These are phyloP conservation scores for Aquilaria yunnanensis DNA, from an alignment of 345 rosid species.

Conservation along the genomic window DNA sequence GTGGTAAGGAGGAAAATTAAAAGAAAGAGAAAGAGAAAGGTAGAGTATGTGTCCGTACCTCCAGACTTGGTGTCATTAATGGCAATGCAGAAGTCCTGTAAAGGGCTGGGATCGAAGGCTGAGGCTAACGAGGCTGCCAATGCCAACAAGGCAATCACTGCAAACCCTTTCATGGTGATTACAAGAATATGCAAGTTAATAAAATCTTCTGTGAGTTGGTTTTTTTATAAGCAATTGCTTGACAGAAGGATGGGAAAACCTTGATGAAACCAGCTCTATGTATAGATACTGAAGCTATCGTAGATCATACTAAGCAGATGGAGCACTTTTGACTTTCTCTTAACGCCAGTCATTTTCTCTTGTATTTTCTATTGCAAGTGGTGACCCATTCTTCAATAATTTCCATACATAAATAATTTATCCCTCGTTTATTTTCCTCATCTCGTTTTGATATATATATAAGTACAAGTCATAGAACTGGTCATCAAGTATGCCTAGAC, in stretches of 20 bases:
- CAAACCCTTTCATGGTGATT: constrained; percentile 8
- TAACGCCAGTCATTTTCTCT: too few species aligned
- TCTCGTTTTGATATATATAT: too few species aligned
- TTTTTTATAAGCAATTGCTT: too few species aligned
- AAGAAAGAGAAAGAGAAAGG: constrained; percentile 2
- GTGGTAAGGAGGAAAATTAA: too few species aligned
- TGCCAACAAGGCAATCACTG: constrained; percentile 12
- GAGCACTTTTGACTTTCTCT: not conserved
- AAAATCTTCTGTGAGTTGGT: not conserved
- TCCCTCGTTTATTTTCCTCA: too few species aligned
- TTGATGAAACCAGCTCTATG: not conserved
- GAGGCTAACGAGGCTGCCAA: constrained; percentile 1
- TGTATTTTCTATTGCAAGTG: too few species aligned
- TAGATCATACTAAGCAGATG: too few species aligned
- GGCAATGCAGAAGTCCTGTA: constrained; percentile 29
- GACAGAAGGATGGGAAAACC: not conserved
- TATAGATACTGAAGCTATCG: not conserved
- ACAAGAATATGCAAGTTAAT: not conserved
- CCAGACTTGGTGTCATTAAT: constrained; percentile 5
- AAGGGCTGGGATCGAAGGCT: constrained; percentile 22
- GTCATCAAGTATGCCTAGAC: too few species aligned
- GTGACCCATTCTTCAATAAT: too few species aligned
- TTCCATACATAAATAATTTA: constrained; percentile 18
- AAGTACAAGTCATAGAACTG: too few species aligned
- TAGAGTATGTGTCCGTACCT: not conserved